Percentiles rank a stretch among this genome's conserved stretches.
These are phyloP conservation scores for Ampelocalamus luodianensis DNA, from an alignment of 176 grass and related monocot species.

Conservation along the genomic window DNA sequence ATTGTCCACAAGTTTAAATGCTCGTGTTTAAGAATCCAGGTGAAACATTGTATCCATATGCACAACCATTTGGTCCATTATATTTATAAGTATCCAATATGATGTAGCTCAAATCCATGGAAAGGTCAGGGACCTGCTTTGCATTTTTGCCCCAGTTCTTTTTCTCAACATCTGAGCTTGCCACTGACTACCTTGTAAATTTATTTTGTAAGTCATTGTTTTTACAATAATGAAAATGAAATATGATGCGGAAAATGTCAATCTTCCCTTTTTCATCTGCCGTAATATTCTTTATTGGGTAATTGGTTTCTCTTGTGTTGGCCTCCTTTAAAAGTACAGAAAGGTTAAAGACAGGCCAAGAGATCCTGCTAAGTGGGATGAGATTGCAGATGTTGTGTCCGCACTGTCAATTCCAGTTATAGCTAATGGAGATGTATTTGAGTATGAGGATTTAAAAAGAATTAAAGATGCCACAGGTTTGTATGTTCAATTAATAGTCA, in stretches of 20 bases:
- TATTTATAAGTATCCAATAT: conserved; percentile 26
- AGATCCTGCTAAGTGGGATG: conserved; percentile 96
- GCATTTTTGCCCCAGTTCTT: background rate
- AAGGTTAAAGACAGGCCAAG: conserved; percentile 91
- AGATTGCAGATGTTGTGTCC: conserved; percentile 88
- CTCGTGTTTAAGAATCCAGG: background rate
- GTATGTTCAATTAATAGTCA: conserved; percentile 23
- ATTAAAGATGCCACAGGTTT: conserved; percentile 85
- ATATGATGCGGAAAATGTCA: background rate
- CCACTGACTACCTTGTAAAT: conserved; percentile 15
- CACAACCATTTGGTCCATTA: background rate
- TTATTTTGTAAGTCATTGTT: background rate
- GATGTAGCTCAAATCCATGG: background rate
- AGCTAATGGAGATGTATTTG: conserved; percentile 95
- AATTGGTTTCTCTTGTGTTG: conserved; percentile 11
- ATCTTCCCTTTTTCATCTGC: background rate
- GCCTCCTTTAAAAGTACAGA: conserved; percentile 52
- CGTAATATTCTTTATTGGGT: background rate
- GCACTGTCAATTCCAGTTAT: conserved; percentile 95
- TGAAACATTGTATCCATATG: background rate
- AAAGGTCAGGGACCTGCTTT: background rate
- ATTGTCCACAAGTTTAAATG: background rate
- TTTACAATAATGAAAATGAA: conserved; percentile 24
- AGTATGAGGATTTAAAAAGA: conserved; percentile 91
- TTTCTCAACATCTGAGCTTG: background rate